Evolutionary conservation across 169 alveolate genomes (phyloP).

Genomic region (Eimeria necatrix): DNA sequence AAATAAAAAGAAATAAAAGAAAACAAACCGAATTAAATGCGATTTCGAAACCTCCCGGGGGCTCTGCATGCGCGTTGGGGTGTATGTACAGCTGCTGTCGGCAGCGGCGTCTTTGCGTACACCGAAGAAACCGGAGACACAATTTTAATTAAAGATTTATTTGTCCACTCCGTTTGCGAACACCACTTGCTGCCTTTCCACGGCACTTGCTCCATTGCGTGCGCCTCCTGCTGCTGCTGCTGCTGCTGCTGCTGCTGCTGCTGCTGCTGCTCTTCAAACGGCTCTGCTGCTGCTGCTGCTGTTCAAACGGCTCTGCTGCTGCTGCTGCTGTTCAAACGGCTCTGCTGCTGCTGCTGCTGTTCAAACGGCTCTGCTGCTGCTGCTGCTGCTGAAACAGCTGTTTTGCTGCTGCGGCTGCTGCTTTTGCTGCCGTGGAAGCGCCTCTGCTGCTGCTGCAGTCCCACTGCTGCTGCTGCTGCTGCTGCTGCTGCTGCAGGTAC

Average conservation of each 20-base stretch:
- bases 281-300: neutral
- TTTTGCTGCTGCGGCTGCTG: neutral
- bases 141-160: constrained; percentile 54
- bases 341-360: neutral
- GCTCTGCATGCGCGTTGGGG: neutral
- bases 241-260: constrained; percentile 33
- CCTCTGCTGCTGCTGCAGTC: neutral
- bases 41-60: neutral
- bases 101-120: neutral
- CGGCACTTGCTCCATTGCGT: constrained; percentile 83
- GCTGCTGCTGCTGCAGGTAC: constrained; percentile 66
- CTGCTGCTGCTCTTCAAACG: neutral
- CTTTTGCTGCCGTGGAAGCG: neutral
- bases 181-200: constrained; percentile 83
- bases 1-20: too few species aligned
- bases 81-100: neutral
- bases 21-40: neutral
- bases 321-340: neutral
- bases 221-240: neutral
- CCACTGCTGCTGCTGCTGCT: neutral
- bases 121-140: neutral
- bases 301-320: neutral
- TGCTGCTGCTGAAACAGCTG: neutral
- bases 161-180: constrained; percentile 80
- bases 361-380: neutral